phyloP scores from a whole-genome alignment of 768 basidiomycete species.

The Calocera cornea region DNA sequence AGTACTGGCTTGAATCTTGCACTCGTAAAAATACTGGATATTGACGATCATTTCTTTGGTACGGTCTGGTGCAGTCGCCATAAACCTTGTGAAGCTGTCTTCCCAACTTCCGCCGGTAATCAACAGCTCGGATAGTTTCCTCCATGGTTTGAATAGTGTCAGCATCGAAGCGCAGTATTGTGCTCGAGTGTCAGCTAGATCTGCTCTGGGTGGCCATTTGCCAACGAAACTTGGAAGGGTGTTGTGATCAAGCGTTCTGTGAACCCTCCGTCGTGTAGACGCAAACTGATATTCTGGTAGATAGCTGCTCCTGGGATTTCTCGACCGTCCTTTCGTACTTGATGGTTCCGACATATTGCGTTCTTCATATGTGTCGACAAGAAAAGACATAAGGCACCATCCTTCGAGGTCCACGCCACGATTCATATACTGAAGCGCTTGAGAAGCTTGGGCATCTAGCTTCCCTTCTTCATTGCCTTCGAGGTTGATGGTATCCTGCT shows the following conservation, averaged over 20 bases:
- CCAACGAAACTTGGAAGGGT: neutral
- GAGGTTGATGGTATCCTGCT: too few species aligned
- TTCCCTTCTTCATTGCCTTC: neutral
- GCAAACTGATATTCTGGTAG: neutral
- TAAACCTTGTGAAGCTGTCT: neutral
- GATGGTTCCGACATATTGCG: neutral
- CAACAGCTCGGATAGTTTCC: neutral
- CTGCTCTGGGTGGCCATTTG: neutral
- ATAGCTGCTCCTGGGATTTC: slow-evolving; percentile 17
- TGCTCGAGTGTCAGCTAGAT: neutral
- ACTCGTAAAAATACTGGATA: slow-evolving; percentile 28
- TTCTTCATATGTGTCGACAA: slow-evolving; percentile 25
- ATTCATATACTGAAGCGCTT: too few species aligned
- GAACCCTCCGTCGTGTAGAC: neutral
- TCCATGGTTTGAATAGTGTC: neutral
- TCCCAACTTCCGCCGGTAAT: neutral
- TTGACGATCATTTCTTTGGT: slow-evolving; percentile 16
- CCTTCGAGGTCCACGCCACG: slow-evolving; percentile 15
- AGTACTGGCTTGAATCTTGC: slow-evolving; percentile 7
- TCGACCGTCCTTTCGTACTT: slow-evolving; percentile 14
- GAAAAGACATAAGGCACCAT: slow-evolving; percentile 19
- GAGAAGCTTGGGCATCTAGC: too few species aligned
- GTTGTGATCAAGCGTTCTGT: neutral
- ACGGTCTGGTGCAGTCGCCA: neutral
- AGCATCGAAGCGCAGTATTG: neutral